Percentiles rank a stretch among this genome's conserved stretches.
phyloP scores from a whole-genome alignment of 306 rosid genomes.

The Calophaca sinica region DNA sequence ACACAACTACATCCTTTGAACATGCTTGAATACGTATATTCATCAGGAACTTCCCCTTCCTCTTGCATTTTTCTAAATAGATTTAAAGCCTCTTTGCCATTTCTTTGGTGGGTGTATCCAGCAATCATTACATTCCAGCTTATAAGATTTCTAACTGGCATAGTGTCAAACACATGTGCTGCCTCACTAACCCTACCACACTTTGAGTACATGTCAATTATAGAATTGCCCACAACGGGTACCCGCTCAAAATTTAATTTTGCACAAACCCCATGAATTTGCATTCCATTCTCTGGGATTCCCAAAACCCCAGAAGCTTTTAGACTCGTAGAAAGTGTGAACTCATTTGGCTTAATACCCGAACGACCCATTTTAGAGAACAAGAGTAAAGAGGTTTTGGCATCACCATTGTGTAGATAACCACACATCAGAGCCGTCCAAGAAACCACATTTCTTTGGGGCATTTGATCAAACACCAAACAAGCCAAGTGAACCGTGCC shows the following conservation, averaged over 20 bases:
- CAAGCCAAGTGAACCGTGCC: slow-evolving; percentile 47
- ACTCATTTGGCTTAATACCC: slow-evolving; percentile 52
- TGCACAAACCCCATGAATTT: slow-evolving; percentile 68
- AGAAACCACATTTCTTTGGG: slow-evolving; percentile 58
- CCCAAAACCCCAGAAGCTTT: slow-evolving; percentile 31
- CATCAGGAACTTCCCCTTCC: slow-evolving; percentile 61
- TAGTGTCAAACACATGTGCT: slow-evolving; percentile 38
- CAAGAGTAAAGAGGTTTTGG: slow-evolving; percentile 49
- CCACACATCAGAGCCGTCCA: slow-evolving; percentile 57
- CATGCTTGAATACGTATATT: slow-evolving; percentile 59
- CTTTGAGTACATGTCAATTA: slow-evolving; percentile 70
- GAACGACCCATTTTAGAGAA: slow-evolving; percentile 52
- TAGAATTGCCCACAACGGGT: slow-evolving; percentile 63
- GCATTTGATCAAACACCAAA: slow-evolving; percentile 64
- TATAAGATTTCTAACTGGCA: slow-evolving; percentile 60
- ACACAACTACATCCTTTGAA: slow-evolving; percentile 66
- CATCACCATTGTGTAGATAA: slow-evolving; percentile 57
- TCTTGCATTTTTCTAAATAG: slow-evolving; percentile 59
- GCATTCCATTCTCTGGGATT: slow-evolving; percentile 56
- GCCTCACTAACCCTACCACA: slow-evolving; percentile 65
- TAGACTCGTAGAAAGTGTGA: too few relatives aligned
- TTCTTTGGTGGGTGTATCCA: slow-evolving; percentile 51
- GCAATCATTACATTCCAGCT: slow-evolving; percentile 78
- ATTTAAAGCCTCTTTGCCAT: slow-evolving; percentile 58
- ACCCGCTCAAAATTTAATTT: slow-evolving; percentile 60